phyloP scores from a whole-genome alignment of 805 yeast species.

The Danielia reshetovae region DNA sequence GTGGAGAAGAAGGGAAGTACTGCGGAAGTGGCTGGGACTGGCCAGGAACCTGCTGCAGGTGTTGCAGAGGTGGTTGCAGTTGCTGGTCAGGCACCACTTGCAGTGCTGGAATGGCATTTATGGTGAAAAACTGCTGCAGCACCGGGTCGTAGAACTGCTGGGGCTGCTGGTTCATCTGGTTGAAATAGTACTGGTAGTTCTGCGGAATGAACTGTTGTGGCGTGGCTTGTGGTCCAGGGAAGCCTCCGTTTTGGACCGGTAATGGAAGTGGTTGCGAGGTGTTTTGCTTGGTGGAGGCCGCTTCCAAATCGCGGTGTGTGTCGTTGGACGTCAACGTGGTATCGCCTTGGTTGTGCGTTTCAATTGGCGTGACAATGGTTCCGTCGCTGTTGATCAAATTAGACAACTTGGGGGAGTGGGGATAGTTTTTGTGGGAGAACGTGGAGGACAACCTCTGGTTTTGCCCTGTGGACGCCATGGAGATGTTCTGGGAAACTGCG shows the following conservation, averaged over 20 bases:
- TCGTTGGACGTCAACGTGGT: not conserved
- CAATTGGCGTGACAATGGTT: constrained; percentile 40
- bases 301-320: not conserved
- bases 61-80: constrained; percentile 2
- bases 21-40: constrained; percentile 23
- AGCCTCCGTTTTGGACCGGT: constrained; percentile 3
- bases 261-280: not conserved
- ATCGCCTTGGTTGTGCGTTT: constrained; percentile 15
- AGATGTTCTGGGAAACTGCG: constrained; percentile 7
- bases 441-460: constrained; percentile 34
- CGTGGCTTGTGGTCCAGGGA: constrained; percentile 4
- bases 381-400: constrained; percentile 45
- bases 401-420: constrained; percentile 33
- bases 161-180: constrained; percentile 25
- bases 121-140: constrained; percentile 40
- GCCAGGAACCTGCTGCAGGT: not conserved
- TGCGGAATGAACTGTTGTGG: constrained; percentile 15
- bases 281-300: not conserved
- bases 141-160: constrained; percentile 43
- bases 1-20: constrained; percentile 36
- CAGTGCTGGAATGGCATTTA: constrained; percentile 31
- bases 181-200: constrained; percentile 20
- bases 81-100: constrained; percentile 16
- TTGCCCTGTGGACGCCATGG: constrained; percentile 12
- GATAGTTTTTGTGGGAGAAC: constrained; percentile 29